Percentiles rank a stretch among this genome's conserved stretches.
Conservation (phyloP, 140 eudicot species). For the Senecio squalidus region DNA sequence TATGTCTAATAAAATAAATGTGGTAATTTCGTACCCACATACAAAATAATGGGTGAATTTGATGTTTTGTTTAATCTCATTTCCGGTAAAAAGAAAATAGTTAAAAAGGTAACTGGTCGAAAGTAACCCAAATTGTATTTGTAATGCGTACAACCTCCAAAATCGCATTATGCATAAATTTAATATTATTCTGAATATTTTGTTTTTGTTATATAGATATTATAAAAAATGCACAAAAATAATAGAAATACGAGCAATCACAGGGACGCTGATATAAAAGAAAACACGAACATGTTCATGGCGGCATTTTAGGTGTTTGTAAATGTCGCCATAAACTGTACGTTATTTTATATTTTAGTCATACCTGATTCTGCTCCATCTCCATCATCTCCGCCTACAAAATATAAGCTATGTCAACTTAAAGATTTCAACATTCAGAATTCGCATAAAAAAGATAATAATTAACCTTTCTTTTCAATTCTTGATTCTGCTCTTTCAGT, state of each 20-base stretch:
- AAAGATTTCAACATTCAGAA: slow-evolving; percentile 3
- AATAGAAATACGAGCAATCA: background rate
- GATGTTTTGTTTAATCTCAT: too few relatives aligned
- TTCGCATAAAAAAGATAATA: background rate
- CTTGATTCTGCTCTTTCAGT: slow-evolving; percentile 33
- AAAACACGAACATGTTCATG: background rate
- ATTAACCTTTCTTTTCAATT: slow-evolving; percentile 31
- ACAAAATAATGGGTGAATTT: too few relatives aligned
- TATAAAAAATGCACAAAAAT: too few relatives aligned
- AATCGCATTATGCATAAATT: too few relatives aligned
- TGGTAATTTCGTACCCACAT: background rate
- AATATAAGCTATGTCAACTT: slow-evolving; percentile 9
- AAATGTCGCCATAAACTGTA: background rate
- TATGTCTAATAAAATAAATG: background rate
- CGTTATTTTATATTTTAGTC: background rate
- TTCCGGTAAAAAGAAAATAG: too few relatives aligned
- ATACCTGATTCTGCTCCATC: slow-evolving; percentile 91
- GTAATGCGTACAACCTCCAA: too few relatives aligned
- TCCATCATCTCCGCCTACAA: slow-evolving; percentile 75
- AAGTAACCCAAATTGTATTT: too few relatives aligned
- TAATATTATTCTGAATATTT: too few relatives aligned
- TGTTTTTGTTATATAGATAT: too few relatives aligned
- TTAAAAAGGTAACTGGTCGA: too few relatives aligned
- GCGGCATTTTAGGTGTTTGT: background rate
- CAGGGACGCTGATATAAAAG: background rate